Evolutionary conservation across 768 basidiomycete genomes (phyloP), one percentile per base, ranked within the genome.

Genomic region (Lentinula detonsa): DNA sequence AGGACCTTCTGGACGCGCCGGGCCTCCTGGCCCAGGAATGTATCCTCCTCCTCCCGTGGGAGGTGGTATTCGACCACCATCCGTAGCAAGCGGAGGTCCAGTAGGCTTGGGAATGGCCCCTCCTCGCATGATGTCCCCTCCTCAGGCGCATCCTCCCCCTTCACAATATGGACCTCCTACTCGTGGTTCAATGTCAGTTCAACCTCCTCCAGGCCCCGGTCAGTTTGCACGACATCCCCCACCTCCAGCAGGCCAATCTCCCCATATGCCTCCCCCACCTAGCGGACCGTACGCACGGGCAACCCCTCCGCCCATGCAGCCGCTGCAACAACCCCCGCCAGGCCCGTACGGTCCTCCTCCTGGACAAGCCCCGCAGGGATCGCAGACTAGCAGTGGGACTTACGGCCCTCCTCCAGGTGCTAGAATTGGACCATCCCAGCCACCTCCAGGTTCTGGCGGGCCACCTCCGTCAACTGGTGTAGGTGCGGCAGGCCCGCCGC

Each of bases 141-240:
- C 77, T 11, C 78, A 78, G 39, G 73, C 71, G 15, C 73, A 75
- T 35, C 68, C 79, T 2, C 76, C 78, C 33, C 80, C 81, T 6
- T 77, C 78, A 50, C 84, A 79, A 58, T 85, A 81, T 65, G 80
- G 75, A 3, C 73, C 75, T 28, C 81, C 82, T 6, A 80, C 70
- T 4, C 73, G 74, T n/a, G 76, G 71, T 16, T 74, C 77, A 35
- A 54, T 74, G 18, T 69, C 78, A 40, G 78, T 78, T 43, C 80
- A 78, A 63, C 76, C 77, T 16, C 77, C 80, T 21, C 77, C 71
- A 18, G 67, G 66, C 13, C 63, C 73, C 2, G 74, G 74, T 34
- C 74, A 74, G 7, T 78, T 77, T 42, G 72, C 71, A 16, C 72
- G 75, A 23, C 46, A 28, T 48, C 75, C 76, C 4, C 74, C 73